phyloP scores from a whole-genome alignment of 2,329 filamentous ascomycete genomes.

The Epichloe aotearoae region DNA sequence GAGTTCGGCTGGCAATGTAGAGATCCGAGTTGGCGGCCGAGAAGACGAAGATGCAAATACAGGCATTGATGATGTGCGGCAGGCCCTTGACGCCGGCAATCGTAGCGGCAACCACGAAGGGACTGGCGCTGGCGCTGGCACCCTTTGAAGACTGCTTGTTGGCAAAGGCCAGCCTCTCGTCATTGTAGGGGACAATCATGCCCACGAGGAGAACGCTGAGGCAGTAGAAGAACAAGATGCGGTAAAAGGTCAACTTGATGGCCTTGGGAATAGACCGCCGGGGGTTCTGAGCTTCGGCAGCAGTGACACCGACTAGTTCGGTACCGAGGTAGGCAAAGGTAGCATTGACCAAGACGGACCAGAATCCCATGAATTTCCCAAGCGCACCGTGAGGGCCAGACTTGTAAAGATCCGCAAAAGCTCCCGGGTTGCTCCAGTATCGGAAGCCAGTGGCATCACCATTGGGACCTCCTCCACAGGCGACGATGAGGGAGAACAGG shows the following conservation, averaged over 20 bases:
- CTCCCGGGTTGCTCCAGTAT: constrained; percentile 51
- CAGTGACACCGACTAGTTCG: constrained; percentile 65
- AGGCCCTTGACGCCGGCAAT: constrained; percentile 49
- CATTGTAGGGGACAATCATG: constrained; percentile 65
- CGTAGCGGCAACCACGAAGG: constrained; percentile 62
- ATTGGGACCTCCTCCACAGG: constrained; percentile 51
- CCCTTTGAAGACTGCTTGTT: constrained; percentile 20
- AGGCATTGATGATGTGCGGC: constrained; percentile 58
- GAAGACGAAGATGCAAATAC: constrained; percentile 64
- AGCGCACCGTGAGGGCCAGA: constrained; percentile 10
- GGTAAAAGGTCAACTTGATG: constrained; percentile 70
- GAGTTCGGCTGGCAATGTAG: constrained; percentile 60
- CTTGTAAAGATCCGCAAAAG: constrained; percentile 19
- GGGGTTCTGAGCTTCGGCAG: constrained; percentile 69
- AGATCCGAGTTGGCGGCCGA: constrained; percentile 66
- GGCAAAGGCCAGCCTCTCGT: constrained; percentile 43
- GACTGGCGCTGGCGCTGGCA: constrained; percentile 36
- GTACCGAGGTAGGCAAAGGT: constrained; percentile 70
- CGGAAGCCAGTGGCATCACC: constrained; percentile 49
- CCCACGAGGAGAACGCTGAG: constrained; percentile 61
- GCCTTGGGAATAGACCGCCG: constrained; percentile 63
- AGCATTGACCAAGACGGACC: constrained; percentile 61
- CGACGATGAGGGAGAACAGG: constrained; percentile 49
- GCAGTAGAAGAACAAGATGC: constrained; percentile 70
- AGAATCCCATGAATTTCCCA: constrained; percentile 49